phyloP scores from a whole-genome alignment of 768 basidiomycete genomes.

The Boletus tomentosulus region DNA sequence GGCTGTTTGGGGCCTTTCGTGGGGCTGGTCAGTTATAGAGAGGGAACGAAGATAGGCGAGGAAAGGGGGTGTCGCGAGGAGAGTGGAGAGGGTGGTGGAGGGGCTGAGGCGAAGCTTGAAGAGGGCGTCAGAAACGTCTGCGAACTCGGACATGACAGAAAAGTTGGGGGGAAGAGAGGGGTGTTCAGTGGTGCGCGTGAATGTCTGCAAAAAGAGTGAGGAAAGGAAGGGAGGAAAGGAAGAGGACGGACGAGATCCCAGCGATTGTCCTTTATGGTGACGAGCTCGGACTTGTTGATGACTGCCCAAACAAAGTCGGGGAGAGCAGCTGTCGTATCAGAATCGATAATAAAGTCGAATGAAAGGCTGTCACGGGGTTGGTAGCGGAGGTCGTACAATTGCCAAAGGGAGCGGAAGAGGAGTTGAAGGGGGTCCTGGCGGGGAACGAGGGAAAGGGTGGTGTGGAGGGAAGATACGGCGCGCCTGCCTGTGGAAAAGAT shows the following conservation, averaged over 20 bases:
- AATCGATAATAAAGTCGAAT: slow-evolving; percentile 73
- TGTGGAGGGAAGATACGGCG: slow-evolving; percentile 72
- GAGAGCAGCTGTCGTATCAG: slow-evolving; percentile 35
- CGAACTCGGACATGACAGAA: slow-evolving; percentile 84
- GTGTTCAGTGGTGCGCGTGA: slow-evolving; percentile 74
- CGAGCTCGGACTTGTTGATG: slow-evolving; percentile 75
- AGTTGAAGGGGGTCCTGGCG: slow-evolving; percentile 78
- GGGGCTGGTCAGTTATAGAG: slow-evolving; percentile 85
- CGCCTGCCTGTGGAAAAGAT: slow-evolving; percentile 85
- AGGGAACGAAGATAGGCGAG: slow-evolving; percentile 81
- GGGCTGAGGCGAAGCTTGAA: slow-evolving; percentile 46
- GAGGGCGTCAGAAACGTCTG: slow-evolving; percentile 77
- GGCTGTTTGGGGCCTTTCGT: slow-evolving; percentile 56
- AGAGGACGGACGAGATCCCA: slow-evolving; percentile 80
- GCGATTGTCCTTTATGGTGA: slow-evolving; percentile 60
- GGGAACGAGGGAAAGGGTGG: slow-evolving; percentile 71
- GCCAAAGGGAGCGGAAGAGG: slow-evolving; percentile 54
- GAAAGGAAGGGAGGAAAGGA: background rate
- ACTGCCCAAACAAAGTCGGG: slow-evolving; percentile 81
- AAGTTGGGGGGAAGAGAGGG: slow-evolving; percentile 54
- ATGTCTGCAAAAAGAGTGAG: slow-evolving; percentile 50
- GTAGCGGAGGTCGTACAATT: slow-evolving; percentile 75
- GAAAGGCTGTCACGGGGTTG: slow-evolving; percentile 62
- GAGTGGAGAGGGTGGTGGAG: slow-evolving; percentile 46
- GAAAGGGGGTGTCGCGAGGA: slow-evolving; percentile 62